Base-by-base conservation (phyloP, 2,329 filamentous ascomycete species). In the Cladophialophora exuberans region DNA sequence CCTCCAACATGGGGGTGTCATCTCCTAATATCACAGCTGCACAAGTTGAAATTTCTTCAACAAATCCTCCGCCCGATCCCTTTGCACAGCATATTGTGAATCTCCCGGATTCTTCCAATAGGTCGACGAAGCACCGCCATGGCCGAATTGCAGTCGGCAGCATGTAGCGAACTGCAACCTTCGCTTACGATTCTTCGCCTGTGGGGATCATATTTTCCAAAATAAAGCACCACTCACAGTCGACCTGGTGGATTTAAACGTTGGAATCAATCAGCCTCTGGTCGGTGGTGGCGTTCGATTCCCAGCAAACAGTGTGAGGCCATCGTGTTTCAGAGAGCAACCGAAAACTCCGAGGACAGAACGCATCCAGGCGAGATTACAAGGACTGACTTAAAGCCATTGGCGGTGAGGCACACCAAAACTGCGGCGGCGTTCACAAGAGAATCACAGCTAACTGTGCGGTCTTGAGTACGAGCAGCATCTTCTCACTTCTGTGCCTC, bases 321-420 rank as follows among this genome's bases (percentile, higher is more conserved):
- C 31, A 28, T 22, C 15, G 20, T 50, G 56, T 59, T 59, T 59
- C 56, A 59, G 56, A 49, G 47, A 38, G 6, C 10, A 26, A 38
- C 47, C 42, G 43, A 56, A 52, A 38, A 49, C 28, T 52, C 56
- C 52, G 46, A 55, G 28, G 28, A 22, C 41, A 56, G 23, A 15
- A 55, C n/a, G 9, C 46, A 52, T 46, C 47, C 43, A 49, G 48
- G 46, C 46, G 45, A 59, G 49, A 59, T 59, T 59, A 50, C 56
- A n/a, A 59, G 56, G 56, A 55, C 18, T 15, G 49, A 41, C 5
- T 17, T 13, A 22, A 17, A 11, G 6, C n/a, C 22, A 35, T 38
- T 20, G 26, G 30, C 18, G 20, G 28, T 22, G 38, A 9, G 20
- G 15, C 3, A 36, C 38, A 41, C 25, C 42, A 20, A 36, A 38